Percentiles rank a stretch among this genome's conserved stretches.
These are phyloP conservation scores for Nothophytophthora sp. DNA, from an alignment of 352 stramenopile genomes.

Conservation along the genomic window DNA sequence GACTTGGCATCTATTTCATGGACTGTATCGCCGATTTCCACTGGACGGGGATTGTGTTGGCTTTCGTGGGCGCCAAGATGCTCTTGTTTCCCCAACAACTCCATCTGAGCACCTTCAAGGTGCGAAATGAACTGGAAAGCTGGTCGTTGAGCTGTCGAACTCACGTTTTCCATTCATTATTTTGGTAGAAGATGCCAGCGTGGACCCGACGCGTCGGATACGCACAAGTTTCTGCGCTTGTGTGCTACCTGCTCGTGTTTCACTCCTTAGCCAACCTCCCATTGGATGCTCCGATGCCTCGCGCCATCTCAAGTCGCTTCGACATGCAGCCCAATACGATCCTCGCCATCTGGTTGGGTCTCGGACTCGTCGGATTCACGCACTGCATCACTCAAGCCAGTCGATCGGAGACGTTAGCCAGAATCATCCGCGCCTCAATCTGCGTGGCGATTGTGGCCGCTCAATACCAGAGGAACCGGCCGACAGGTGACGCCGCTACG, in stretches of 20 bases:
- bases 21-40: constrained; percentile 35
- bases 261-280: constrained; percentile 93
- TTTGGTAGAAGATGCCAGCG: no score
- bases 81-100: constrained; percentile 1
- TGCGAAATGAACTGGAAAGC: constrained; percentile 1
- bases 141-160: not conserved
- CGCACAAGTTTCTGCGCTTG: constrained; percentile 49
- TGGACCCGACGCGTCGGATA: constrained; percentile 7
- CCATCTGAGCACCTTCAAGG: constrained; percentile 4
- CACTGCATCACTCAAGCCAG: constrained; percentile 3
- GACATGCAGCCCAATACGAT: constrained; percentile 92
- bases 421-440: constrained; percentile 14
- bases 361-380: constrained; percentile 44
- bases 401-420: not conserved
- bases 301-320: constrained; percentile 89
- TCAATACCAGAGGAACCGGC: constrained; percentile 16
- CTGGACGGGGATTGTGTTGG: constrained; percentile 12
- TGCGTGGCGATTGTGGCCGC: constrained; percentile 14
- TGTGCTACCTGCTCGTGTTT: constrained; percentile 91
- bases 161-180: constrained; percentile 4
- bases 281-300: constrained; percentile 81
- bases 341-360: constrained; percentile 74
- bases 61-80: constrained; percentile 18
- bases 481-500: not conserved
- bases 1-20: constrained; percentile 27